Base-by-base conservation (phyloP, 805 yeast genomes). In the Hanseniaspora lachancei region DNA sequence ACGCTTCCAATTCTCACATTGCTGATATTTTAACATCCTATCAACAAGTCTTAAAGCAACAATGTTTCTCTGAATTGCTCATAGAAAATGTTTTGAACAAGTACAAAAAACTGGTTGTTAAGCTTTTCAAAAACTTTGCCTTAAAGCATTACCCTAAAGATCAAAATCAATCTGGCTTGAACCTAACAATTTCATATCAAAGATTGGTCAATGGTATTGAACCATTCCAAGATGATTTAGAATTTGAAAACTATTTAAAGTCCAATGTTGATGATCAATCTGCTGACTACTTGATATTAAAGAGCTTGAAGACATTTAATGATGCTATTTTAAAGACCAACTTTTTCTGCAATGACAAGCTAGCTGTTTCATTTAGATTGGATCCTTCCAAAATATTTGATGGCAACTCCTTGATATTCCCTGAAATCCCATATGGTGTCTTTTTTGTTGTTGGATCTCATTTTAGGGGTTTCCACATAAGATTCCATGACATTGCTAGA, bases 401-500 rank as follows among this genome's bases (percentile, higher is more conserved):
- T 47, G 68, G 69, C 56, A 70, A 80, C 34, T 49, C 55, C 18
- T 47, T 46, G 34, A 49, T 55, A 16, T 47, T 50, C 47, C 55
- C 54, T 27, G 98, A 91, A 73, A 84, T 84, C 47, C 95, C 96
- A 55, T 93, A 74, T 66, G 98, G 97, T 61, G 86, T 91, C 84
- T 91, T 91, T 73, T 82, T 91, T 62, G 85, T 89, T 58, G 96
- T 93, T 60, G 98, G 98, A 60, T 86, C 89, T 60, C 96, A 93
- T 66, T 91, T 91, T 72, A 80, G 96, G 69, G 98, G 97, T 27
- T 93, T 91, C 84, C 98, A 91, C 68, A 84, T 93, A 59, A 79
- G 98, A 70, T 91, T 91, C 74, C 81, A 96, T 69, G 97, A 91
- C 70, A 89, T 91, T 66, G 95, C 98, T 21, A 81, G 98, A 69